phyloP scores from a whole-genome alignment of 108 stramenopile species.

The Pinguiococcus pyrenoidosus region DNA sequence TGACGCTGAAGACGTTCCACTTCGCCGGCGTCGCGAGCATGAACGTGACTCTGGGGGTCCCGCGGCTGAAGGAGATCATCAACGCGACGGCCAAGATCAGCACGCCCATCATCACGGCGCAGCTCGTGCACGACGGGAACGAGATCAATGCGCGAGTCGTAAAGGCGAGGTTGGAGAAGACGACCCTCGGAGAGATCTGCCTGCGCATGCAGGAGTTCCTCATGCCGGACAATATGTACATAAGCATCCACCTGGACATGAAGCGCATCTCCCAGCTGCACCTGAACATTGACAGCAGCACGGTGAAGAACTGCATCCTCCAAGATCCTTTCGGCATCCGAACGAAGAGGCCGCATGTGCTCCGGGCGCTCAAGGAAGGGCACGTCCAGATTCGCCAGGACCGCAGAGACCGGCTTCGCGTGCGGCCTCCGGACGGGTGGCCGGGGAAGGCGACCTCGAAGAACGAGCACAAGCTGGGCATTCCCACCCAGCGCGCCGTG shows the following conservation, averaged over 20 bases:
- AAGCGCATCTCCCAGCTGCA: conserved; percentile 72
- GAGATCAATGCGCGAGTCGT: conserved; percentile 63
- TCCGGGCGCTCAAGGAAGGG: conserved; percentile 52
- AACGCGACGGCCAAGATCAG: conserved; percentile 80
- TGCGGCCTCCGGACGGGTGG: conserved; percentile 54
- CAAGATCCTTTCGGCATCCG: no score
- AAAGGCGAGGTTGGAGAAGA: conserved; percentile 93
- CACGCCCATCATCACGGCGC: conserved; percentile 98
- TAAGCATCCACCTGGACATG: conserved; percentile 82
- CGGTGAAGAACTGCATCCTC: conserved; percentile 34
- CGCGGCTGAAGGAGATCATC: conserved; percentile 95
- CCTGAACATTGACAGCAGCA: conserved; percentile 61
- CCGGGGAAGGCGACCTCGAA: background rate
- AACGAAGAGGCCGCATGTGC: no score
- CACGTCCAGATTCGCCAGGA: conserved; percentile 55
- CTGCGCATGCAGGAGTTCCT: background rate
- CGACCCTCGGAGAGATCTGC: conserved; percentile 78
- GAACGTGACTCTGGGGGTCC: conserved; percentile 98
- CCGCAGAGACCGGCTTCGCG: conserved; percentile 58
- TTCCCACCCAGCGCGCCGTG: background rate
- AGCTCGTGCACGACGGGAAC: conserved; percentile 66
- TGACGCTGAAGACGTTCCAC: conserved; percentile 73
- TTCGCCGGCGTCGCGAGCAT: conserved; percentile 98
- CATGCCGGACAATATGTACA: conserved; percentile 40
- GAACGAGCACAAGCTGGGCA: background rate